Percentiles rank a stretch among this genome's conserved stretches.
Evolutionary conservation across 1,284 basidiomycete genomes (phyloP).

Genomic region (Ganoderma meredithae): DNA sequence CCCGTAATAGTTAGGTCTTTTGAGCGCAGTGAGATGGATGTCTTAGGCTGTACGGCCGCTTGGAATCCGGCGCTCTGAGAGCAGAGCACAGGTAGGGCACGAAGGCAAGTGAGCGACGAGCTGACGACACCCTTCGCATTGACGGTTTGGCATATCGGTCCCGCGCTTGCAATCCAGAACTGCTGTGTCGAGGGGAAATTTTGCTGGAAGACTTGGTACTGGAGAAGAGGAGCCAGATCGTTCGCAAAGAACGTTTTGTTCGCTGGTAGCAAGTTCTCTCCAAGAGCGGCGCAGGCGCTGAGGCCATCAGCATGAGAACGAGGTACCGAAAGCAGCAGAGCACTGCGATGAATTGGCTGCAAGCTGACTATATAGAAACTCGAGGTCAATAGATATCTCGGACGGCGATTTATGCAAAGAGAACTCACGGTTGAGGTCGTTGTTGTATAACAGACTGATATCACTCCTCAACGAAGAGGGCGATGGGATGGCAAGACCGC

Average conservation of each 20-base stretch:
- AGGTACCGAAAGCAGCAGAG: constrained; percentile 34
- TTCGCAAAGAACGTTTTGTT: constrained; percentile 38
- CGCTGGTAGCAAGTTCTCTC: constrained; percentile 38
- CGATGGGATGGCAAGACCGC: constrained; percentile 25
- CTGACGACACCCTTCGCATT: constrained; percentile 34
- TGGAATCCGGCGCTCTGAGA: constrained; percentile 37
- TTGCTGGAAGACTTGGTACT: constrained; percentile 38
- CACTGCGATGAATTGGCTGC: constrained; percentile 37
- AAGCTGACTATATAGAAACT: constrained; percentile 4
- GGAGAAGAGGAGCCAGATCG: constrained; percentile 37
- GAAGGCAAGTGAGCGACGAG: constrained; percentile 31
- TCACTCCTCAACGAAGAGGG: constrained; percentile 31
- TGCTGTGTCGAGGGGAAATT: constrained; percentile 32
- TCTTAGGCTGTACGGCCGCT: constrained; percentile 31
- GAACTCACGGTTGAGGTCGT: constrained; percentile 39
- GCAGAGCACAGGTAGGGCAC: constrained; percentile 39
- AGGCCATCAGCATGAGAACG: constrained; percentile 30
- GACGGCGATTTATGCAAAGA: not conserved
- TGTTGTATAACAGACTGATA: constrained; percentile 39
- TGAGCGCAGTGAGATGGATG: constrained; percentile 34
- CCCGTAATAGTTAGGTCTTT: constrained; percentile 38
- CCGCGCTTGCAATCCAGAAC: constrained; percentile 40
- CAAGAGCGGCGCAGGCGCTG: constrained; percentile 34
- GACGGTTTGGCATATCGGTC: constrained; percentile 36
- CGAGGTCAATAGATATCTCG: not conserved